Base-by-base conservation (phyloP, 2,329 filamentous ascomycete species). In the Cordyceps militaris region DNA sequence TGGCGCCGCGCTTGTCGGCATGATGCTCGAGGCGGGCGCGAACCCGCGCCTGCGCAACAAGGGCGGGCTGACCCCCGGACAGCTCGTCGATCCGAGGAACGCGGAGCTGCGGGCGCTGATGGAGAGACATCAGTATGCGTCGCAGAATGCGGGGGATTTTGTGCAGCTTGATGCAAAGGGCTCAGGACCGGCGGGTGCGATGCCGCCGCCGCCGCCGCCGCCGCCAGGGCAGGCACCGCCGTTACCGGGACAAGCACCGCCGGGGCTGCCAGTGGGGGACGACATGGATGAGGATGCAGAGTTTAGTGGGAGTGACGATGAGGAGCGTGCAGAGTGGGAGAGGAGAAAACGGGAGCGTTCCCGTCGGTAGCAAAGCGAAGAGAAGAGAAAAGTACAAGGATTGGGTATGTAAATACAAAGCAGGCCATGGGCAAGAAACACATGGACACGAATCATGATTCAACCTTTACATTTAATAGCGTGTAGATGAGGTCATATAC, bases 1-100 rank as follows among this genome's bases (percentile, higher is more conserved):
- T 62, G 88, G 86, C 63, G 76, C 79, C 64, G 79, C 81, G 19
- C 79, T 94, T 56, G 81, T 93, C 64, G 81, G 86, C 65, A 90
- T 94, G 79, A 84, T 95, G 79, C 80, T 93, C 62, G 89, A 94
- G 74, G 89, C 89, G 56, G 90, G 90, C 59, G 79, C 76, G 52
- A 79, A 73, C 72, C 72, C 81, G 57, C 78, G 81, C 60, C 64
- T 76, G 65, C 76, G 76, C 71, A 93, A 93, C 76, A 88, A 87
- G 73, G 86, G 83, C 55, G 86, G 87, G 65, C 79, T 91, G 60
- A 89, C 85, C 52, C 80, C 89, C 28, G 68, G 81, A 56, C 86
- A 91, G 71, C 80, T 93, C 61, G 86, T 86, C 56, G 89, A 93
- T 71, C 89, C 88, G 16, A 68, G 79, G 49, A 90, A 92, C 71